Evolutionary conservation across 169 alveolate species (phyloP).

Genomic region (Plasmodium adleri): DNA sequence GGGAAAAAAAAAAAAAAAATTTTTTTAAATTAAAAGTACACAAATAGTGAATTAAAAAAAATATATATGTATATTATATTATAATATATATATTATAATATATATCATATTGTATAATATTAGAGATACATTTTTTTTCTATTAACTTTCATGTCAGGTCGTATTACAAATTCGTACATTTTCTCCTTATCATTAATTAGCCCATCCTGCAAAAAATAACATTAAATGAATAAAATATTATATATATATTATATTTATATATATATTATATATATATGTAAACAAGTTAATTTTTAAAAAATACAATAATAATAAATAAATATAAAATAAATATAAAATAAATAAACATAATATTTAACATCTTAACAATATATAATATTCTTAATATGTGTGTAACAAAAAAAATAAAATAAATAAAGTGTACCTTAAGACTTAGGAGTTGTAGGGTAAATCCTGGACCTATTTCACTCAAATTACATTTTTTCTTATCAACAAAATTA

Average conservation of each 20-base stretch:
- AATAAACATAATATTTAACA: neutral
- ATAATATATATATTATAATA: no score
- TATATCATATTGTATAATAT: neutral
- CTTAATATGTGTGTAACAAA: no score
- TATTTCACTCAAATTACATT: slow-evolving; percentile 96
- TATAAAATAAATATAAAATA: slow-evolving; percentile 15
- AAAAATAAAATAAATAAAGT: slow-evolving; percentile 73
- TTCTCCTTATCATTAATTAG: slow-evolving; percentile 89
- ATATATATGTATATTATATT: neutral
- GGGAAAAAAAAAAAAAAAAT: no score
- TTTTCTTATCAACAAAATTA: slow-evolving; percentile 84
- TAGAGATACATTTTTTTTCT: slow-evolving; percentile 91
- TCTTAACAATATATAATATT: no score
- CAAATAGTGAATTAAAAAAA: neutral
- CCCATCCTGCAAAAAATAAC: slow-evolving; percentile 84
- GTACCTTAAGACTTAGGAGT: slow-evolving; percentile 94
- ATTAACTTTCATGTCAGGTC: slow-evolving; percentile 95
- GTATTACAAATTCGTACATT: slow-evolving; percentile 91
- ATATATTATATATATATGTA: neutral
- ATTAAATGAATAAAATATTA: slow-evolving; percentile 68
- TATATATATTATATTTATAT: slow-evolving; percentile 90
- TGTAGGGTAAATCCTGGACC: slow-evolving; percentile 99
- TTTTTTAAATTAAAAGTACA: slow-evolving; percentile 7
- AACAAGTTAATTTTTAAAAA: neutral
- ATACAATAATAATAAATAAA: slow-evolving; percentile 7